phyloP scores from a whole-genome alignment of 352 stramenopile genomes.

The Phytopythium helicoides region DNA sequence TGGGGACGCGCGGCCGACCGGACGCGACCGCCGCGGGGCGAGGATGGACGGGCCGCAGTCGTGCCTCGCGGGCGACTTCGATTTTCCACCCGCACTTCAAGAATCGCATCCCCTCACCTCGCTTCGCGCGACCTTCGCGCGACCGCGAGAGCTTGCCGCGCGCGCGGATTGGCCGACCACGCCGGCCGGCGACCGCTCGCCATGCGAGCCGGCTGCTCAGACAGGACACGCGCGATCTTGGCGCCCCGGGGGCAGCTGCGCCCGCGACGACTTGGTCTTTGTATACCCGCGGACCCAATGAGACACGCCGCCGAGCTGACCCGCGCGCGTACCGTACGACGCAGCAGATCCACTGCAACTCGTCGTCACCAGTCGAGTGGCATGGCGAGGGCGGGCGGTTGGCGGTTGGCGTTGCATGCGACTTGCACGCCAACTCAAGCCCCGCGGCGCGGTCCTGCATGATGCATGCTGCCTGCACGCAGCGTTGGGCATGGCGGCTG shows the following conservation, averaged over 20 bases:
- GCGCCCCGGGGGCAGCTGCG: neutral
- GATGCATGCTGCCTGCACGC: no score
- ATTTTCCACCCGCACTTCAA: constrained; percentile 31
- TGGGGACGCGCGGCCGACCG: neutral
- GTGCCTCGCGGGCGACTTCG: constrained; percentile 13
- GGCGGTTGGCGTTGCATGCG: no score
- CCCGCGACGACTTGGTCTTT: constrained; percentile 2
- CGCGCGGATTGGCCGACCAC: no score
- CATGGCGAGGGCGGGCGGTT: no score
- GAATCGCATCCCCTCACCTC: constrained; percentile 30
- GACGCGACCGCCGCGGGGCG: neutral
- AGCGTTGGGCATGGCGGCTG: no score
- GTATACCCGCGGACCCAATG: no score
- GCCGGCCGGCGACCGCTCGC: no score
- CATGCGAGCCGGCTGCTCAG: neutral
- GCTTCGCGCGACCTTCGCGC: constrained; percentile 27
- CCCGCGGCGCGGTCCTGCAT: no score
- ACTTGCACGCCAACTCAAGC: no score
- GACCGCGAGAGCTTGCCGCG: neutral
- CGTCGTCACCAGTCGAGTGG: neutral
- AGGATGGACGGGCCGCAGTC: neutral
- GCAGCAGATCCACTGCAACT: no score
- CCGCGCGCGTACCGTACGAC: no score
- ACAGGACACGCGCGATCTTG: constrained; percentile 9
- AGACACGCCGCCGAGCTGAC: no score